A percentile compares a stretch with the other conserved stretches of the same genome.
phyloP scores from a whole-genome alignment of 805 yeast species.

The Cyberlindnera meyerae region DNA sequence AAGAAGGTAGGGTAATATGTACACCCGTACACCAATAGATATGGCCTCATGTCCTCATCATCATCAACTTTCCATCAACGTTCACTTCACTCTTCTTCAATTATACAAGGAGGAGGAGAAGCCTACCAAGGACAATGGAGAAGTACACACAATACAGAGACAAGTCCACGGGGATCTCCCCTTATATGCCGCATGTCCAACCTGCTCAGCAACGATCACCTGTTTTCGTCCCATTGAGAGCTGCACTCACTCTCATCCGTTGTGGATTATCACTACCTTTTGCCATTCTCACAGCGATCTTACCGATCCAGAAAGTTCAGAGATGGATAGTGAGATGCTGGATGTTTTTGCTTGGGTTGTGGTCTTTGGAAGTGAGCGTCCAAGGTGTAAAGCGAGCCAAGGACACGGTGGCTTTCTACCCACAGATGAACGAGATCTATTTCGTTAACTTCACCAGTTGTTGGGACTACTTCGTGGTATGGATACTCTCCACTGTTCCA shows the following conservation, averaged over 20 bases:
- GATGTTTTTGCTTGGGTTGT: constrained; percentile 16
- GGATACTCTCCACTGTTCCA: constrained; percentile 24
- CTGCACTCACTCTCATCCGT: not conserved
- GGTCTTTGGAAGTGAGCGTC: constrained; percentile 15
- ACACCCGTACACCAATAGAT: constrained; percentile 1
- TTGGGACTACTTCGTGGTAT: constrained; percentile 39
- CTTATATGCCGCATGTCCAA: constrained; percentile 56
- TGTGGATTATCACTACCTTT: constrained; percentile 1
- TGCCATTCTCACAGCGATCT: not conserved
- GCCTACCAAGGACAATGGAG: constrained; percentile 61
- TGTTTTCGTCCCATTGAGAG: constrained; percentile 1
- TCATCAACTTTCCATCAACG: no score
- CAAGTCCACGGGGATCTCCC: constrained; percentile 90
- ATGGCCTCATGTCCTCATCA: no score
- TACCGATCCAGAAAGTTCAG: not conserved
- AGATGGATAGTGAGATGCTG: not conserved
- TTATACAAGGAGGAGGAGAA: no score
- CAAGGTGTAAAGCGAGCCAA: constrained; percentile 19
- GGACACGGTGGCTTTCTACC: constrained; percentile 26
- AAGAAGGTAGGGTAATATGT: no score
- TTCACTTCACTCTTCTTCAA: no score
- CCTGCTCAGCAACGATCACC: not conserved
- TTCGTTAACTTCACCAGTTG: constrained; percentile 46
- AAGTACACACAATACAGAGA: constrained; percentile 82
- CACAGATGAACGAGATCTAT: constrained; percentile 35